A percentile compares a stretch with the other conserved stretches of the same genome.
These are phyloP conservation scores for bread wheat (Triticum aestivum) DNA, from an alignment of 176 grass and related monocot genomes.

Conservation along the genomic window IWGSC_CS_RefSeq_v2.1 NC_057799.1:410593796-410594295, in stretches of 20 bases:
- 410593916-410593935: slow-evolving; percentile 62
- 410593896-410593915: slow-evolving; percentile 60
- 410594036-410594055: slow-evolving; percentile 45
- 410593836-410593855: slow-evolving; percentile 68
- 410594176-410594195: slow-evolving; percentile 53
- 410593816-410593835: slow-evolving; percentile 65
- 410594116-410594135: slow-evolving; percentile 25
- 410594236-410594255: slow-evolving; percentile 45
- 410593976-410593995: slow-evolving; percentile 44
- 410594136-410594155: slow-evolving; percentile 52
- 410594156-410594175: slow-evolving; percentile 40
- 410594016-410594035: slow-evolving; percentile 41
- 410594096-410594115: slow-evolving; percentile 43
- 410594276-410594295: slow-evolving; percentile 54
- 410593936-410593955: slow-evolving; percentile 58
- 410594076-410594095: slow-evolving; percentile 54
- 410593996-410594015: slow-evolving; percentile 63
- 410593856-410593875: slow-evolving; percentile 63
- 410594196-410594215: slow-evolving; percentile 58
- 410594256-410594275: slow-evolving; percentile 63
- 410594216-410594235: slow-evolving; percentile 65
- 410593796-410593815: slow-evolving; percentile 77
- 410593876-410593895: slow-evolving; percentile 53
- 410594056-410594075: slow-evolving; percentile 31
- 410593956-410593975: slow-evolving; percentile 44